Base-by-base conservation (phyloP, 345 rosid species). In the Dipteronia sinensis region DNA sequence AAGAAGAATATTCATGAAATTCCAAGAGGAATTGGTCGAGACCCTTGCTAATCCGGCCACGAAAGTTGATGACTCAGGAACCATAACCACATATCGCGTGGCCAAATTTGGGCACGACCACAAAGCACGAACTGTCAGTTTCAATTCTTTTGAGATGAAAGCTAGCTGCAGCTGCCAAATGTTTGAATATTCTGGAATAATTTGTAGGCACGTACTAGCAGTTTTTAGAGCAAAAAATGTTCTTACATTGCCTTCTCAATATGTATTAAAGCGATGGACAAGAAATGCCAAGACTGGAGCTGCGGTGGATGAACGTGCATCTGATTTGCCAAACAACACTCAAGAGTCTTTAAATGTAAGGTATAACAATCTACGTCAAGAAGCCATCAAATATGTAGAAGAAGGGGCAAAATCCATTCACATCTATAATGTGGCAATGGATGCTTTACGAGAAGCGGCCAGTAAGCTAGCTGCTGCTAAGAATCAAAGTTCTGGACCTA, bases 1-100 rank as follows among this genome's bases (percentile, higher is more conserved):
- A 22, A 87, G 91, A 80, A 83, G 84, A 67, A 79, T 88, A 63
- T 91, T 93, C 76, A 69, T 81, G 80, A 93, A 82, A 87, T 93
- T 93, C 75, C 98, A 93, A 78, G 93, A 89, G 78, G 94, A 91
- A 80, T 83, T 93, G 81, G 89, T 90, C 38, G 98, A 88, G 87
- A 87, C 92, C 76, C 89, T 92, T 68, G 90, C 91, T 31, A 88
- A 88, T 82, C 87, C 90, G 61, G 92, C 93, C 27, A 83, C 84
- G 68, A 91, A 82, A 84, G 81, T 89, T 66, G 89, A 86, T 62
- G 93, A 89, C 67, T 86, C 84, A 0, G 97, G 94, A 77, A 73
- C 82, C 3, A 59, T 76, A 55, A 79, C 82, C 67, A 90, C 86
- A 7, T 91, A 87, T 75, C 89, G 89, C 6, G 98, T 91, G 55